phyloP scores from a whole-genome alignment of 2,329 filamentous ascomycete genomes.

The Penicillium sp. region DNA sequence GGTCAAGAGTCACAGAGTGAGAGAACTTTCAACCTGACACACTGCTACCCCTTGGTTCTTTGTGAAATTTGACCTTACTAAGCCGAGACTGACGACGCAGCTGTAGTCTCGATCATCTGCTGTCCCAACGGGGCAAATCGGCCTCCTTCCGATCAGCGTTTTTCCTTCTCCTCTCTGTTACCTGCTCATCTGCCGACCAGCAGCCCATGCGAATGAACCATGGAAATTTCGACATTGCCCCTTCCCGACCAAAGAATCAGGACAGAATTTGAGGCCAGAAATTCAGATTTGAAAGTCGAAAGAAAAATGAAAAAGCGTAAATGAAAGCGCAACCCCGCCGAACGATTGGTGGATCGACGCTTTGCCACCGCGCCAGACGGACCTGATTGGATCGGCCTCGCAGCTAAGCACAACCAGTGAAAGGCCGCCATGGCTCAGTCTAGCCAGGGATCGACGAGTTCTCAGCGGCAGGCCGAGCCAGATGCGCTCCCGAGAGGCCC shows the following conservation, averaged over 20 bases:
- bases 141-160: background rate
- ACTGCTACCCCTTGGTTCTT: background rate
- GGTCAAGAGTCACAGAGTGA: background rate
- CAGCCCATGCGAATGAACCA: background rate
- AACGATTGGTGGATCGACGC: conserved; percentile 3
- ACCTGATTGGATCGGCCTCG: conserved; percentile 11
- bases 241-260: background rate
- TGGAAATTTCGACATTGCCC: background rate
- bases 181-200: background rate
- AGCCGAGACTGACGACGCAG: background rate
- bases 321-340: background rate
- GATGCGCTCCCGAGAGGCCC: conserved; percentile 1
- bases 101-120: background rate
- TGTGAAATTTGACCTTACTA: background rate
- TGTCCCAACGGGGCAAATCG: background rate
- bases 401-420: conserved; percentile 22
- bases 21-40: background rate
- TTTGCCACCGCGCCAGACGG: conserved; percentile 12
- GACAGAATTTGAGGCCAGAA: background rate
- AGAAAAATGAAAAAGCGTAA: conserved; percentile 17
- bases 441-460: conserved; percentile 4
- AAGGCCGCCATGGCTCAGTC: background rate
- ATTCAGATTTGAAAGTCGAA: background rate
- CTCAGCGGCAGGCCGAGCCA: conserved; percentile 1
- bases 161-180: too few relatives aligned